phyloP scores from a whole-genome alignment of 2,329 filamentous ascomycete species.

The Purpureocillium lavendulum region DNA sequence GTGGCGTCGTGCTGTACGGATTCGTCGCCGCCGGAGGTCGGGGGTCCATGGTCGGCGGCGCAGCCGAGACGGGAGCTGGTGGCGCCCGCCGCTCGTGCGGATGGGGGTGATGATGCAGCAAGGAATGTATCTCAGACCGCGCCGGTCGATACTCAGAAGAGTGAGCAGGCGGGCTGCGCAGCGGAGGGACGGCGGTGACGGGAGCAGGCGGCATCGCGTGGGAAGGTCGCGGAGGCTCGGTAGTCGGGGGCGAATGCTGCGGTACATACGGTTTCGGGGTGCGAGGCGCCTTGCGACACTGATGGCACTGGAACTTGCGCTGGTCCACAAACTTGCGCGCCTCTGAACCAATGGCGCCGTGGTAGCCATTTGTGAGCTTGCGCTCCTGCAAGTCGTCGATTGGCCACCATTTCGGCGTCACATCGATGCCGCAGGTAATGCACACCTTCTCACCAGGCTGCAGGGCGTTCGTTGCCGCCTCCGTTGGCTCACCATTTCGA shows the following conservation, averaged over 20 bases:
- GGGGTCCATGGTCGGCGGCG: conserved; percentile 13
- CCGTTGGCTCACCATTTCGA: conserved; percentile 16
- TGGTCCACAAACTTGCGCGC: conserved; percentile 52
- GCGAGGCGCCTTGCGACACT: conserved; percentile 53
- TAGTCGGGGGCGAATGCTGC: conserved; percentile 10
- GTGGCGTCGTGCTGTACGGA: conserved; percentile 17
- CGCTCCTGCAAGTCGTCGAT: conserved; percentile 44
- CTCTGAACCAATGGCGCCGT: conserved; percentile 43
- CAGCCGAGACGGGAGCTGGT: conserved; percentile 2
- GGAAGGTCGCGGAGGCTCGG: conserved; percentile 11
- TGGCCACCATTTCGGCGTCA: conserved; percentile 68
- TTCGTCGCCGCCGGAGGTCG: conserved; percentile 17
- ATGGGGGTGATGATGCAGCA: conserved; percentile 10
- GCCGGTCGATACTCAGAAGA: conserved; percentile 15
- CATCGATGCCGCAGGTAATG: conserved; percentile 58
- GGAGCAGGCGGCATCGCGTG: conserved; percentile 10
- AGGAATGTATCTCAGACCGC: conserved; percentile 9
- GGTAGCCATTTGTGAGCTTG: conserved; percentile 42
- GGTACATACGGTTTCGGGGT: conserved; percentile 25
- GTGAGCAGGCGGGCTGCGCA: conserved; percentile 19
- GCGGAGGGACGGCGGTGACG: conserved; percentile 12
- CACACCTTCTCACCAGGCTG: conserved; percentile 47
- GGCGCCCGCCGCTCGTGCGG: conserved; percentile 4
- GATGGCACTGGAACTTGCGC: conserved; percentile 64
- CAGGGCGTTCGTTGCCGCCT: conserved; percentile 16